Evolutionary conservation across 1,284 basidiomycete genomes (phyloP).

Genomic region (Boletus austroedulis): DNA sequence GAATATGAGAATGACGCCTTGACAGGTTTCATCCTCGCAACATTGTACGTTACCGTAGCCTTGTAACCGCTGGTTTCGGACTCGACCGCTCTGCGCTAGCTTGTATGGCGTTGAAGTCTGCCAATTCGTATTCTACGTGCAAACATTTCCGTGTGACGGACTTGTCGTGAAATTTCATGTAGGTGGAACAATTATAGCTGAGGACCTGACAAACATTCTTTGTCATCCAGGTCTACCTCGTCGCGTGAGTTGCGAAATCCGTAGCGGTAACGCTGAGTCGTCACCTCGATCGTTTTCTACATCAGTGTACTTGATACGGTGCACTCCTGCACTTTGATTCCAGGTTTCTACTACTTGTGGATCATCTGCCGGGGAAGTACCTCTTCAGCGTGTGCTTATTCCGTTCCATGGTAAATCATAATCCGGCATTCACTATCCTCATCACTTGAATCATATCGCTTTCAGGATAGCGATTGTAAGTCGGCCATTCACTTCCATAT

Average conservation of each 20-base stretch:
- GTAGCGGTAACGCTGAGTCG: background rate
- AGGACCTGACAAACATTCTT: too few species aligned
- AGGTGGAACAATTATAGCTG: background rate
- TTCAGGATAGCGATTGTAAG: background rate
- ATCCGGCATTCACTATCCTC: background rate
- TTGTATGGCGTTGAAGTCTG: constrained; percentile 10
- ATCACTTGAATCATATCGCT: too few species aligned
- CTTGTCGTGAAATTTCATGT: constrained; percentile 7
- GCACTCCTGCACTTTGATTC: background rate
- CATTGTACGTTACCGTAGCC: constrained; percentile 2
- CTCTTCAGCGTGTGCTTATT: background rate
- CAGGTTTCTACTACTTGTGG: background rate
- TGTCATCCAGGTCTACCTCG: constrained; percentile 1
- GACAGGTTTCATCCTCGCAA: constrained; percentile 8
- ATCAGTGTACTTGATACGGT: background rate
- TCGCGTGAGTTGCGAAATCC: constrained; percentile 2
- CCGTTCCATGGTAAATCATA: background rate
- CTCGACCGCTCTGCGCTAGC: constrained; percentile 1
- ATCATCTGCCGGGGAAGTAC: background rate
- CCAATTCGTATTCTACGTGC: constrained; percentile 12
- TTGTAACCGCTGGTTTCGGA: background rate
- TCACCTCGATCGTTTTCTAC: background rate
- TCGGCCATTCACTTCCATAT: too few species aligned
- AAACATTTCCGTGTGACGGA: constrained; percentile 9
- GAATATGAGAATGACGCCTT: background rate